Evolutionary conservation across 192 early-diverging fungal species (phyloP).

Genomic region (Coemansia sp.): DNA sequence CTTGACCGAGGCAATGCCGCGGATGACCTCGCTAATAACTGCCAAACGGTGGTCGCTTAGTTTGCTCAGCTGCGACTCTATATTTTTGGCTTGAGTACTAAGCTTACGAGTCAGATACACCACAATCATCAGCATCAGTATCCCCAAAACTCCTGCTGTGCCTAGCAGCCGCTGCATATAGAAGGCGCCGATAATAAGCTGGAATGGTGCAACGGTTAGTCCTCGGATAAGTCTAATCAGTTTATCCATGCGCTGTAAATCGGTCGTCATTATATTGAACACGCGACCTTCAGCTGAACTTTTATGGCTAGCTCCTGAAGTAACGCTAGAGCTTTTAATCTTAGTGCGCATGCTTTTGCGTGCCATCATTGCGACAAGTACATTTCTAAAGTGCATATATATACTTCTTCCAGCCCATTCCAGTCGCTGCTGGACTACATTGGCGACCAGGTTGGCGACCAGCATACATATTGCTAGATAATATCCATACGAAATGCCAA

Average conservation of each 20-base stretch:
- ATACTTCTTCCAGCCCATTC: slow-evolving; percentile 63
- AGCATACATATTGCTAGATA: slow-evolving; percentile 59
- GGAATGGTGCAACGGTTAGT: slow-evolving; percentile 57
- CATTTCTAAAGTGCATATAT: slow-evolving; percentile 56
- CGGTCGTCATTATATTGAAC: slow-evolving; percentile 65
- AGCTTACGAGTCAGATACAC: slow-evolving; percentile 55
- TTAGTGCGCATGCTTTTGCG: slow-evolving; percentile 57
- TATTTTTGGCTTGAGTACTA: slow-evolving; percentile 42
- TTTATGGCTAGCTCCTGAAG: neutral
- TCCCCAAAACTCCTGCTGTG: slow-evolving; percentile 69
- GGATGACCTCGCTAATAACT: slow-evolving; percentile 73
- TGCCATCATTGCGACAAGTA: slow-evolving; percentile 60
- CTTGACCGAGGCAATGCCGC: slow-evolving; percentile 88
- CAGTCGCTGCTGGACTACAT: slow-evolving; percentile 58
- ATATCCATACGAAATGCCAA: slow-evolving; percentile 46
- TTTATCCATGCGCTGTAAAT: slow-evolving; percentile 60
- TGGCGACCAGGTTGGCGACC: slow-evolving; percentile 33
- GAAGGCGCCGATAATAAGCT: slow-evolving; percentile 62
- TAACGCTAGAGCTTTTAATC: neutral
- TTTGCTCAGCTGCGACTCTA: slow-evolving; percentile 56
- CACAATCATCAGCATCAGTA: slow-evolving; percentile 60
- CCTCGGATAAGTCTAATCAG: slow-evolving; percentile 51
- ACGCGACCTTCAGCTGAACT: slow-evolving; percentile 53
- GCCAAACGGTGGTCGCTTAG: slow-evolving; percentile 73
- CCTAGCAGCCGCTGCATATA: slow-evolving; percentile 76